Conservation (phyloP, 2,329 filamentous ascomycete genomes). For the Aspergillus jensenii region DNA sequence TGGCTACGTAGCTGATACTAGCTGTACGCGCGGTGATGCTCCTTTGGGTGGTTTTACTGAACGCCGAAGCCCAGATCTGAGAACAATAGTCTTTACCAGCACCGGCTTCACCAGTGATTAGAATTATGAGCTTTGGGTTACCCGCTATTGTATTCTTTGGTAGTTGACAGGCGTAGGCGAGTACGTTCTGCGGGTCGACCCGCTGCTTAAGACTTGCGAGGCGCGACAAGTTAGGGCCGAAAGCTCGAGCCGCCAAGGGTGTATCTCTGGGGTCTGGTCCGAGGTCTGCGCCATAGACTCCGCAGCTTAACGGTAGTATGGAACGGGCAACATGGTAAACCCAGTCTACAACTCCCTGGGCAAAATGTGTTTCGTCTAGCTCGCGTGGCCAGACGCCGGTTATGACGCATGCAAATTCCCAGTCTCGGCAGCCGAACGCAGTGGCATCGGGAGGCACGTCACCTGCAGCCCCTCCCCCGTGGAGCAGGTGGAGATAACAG, state of each 20-base stretch:
- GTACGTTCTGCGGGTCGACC: slow-evolving; percentile 52
- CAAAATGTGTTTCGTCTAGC: slow-evolving; percentile 47
- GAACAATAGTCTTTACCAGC: slow-evolving; percentile 64
- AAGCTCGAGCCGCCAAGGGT: slow-evolving; percentile 53
- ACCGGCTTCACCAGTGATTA: slow-evolving; percentile 53
- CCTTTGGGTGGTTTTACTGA: too few species aligned
- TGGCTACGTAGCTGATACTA: slow-evolving; percentile 61
- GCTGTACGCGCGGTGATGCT: slow-evolving; percentile 41
- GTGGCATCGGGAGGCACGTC: slow-evolving; percentile 48
- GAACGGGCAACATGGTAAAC: slow-evolving; percentile 53
- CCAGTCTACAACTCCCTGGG: slow-evolving; percentile 49
- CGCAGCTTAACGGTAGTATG: slow-evolving; percentile 52
- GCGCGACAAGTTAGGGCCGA: slow-evolving; percentile 55
- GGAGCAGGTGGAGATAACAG: slow-evolving; percentile 64
- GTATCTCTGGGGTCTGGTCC: slow-evolving; percentile 62
- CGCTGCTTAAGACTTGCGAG: slow-evolving; percentile 53
- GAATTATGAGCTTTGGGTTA: slow-evolving; percentile 48
- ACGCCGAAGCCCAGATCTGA: slow-evolving; percentile 47
- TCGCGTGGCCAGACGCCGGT: slow-evolving; percentile 62
- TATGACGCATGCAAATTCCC: slow-evolving; percentile 64
- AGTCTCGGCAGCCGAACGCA: slow-evolving; percentile 64
- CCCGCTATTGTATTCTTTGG: slow-evolving; percentile 22
- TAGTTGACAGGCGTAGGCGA: slow-evolving; percentile 59
- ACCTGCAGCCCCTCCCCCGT: slow-evolving; percentile 56
- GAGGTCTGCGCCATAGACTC: slow-evolving; percentile 62